Conservation (phyloP, 371 early-diverging fungal genomes). For the Mortierella sp. region DNA sequence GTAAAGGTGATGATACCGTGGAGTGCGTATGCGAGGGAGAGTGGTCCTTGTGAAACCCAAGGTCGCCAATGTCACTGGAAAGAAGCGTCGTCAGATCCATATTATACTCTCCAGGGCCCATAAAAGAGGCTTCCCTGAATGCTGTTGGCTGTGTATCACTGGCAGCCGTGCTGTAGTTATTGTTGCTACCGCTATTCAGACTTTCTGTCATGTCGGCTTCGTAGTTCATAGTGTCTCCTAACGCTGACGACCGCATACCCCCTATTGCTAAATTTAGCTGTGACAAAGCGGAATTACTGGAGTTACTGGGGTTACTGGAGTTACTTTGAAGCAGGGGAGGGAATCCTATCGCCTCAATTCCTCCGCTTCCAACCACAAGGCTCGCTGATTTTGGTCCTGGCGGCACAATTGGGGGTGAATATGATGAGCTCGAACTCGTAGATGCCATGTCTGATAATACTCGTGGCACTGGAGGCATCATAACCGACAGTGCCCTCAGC, state of each 20-base stretch:
- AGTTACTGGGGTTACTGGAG: neutral
- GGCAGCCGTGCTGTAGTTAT: neutral
- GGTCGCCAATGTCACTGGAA: conserved; percentile 1
- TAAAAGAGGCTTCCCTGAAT: neutral
- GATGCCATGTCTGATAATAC: neutral
- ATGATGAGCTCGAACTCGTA: neutral
- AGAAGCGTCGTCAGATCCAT: conserved; percentile 11
- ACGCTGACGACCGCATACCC: neutral
- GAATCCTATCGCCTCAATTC: neutral
- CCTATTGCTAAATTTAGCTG: neutral
- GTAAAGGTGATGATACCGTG: conserved; percentile 12
- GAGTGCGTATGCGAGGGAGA: conserved; percentile 12
- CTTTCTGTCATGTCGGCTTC: neutral
- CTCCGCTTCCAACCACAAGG: neutral
- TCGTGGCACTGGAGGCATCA: neutral
- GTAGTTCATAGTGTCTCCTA: neutral
- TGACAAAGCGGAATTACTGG: neutral
- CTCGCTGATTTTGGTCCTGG: neutral
- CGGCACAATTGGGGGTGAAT: neutral
- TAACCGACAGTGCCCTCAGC: neutral
- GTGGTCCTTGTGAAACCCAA: conserved; percentile 1
- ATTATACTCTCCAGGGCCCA: neutral
- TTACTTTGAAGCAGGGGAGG: neutral
- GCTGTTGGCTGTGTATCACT: neutral
- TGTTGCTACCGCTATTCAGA: neutral